Percentiles rank a stretch among this genome's conserved stretches.
phyloP scores from a whole-genome alignment of 176 grass and related monocot genomes.

The Poa pratensis region DNA sequence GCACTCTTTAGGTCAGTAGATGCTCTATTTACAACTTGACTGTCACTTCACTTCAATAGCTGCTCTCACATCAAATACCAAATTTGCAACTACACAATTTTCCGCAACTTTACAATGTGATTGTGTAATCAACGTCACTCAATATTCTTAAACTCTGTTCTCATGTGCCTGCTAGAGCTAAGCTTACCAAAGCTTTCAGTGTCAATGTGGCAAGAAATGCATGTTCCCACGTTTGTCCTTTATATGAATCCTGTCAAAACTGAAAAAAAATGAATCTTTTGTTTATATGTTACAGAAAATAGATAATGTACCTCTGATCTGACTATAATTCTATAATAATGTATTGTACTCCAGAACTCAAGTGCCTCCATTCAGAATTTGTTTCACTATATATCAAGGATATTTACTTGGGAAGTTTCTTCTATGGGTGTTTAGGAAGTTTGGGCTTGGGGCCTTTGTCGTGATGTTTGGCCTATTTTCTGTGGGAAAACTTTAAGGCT shows the following conservation, averaged over 20 bases:
- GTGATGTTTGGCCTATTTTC: no score
- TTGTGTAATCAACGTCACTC: background rate
- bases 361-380: background rate
- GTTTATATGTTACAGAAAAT: background rate
- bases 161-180: background rate
- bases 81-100: background rate
- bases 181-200: background rate
- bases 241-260: background rate
- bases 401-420: background rate
- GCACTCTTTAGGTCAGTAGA: background rate
- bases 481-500: no score
- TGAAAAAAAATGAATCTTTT: background rate
- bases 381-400: background rate
- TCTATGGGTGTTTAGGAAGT: background rate
- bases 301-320: background rate
- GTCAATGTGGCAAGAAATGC: background rate
- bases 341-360: background rate
- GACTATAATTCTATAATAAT: background rate
- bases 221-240: slow-evolving; percentile 2
- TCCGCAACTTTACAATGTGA: background rate
- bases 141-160: background rate
- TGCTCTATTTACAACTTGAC: slow-evolving; percentile 4
- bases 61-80: background rate
- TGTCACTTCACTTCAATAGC: background rate
- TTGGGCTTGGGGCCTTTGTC: no score